phyloP scores from a whole-genome alignment of 2,329 filamentous ascomycete genomes.

The Cytospora chrysosperma region DNA sequence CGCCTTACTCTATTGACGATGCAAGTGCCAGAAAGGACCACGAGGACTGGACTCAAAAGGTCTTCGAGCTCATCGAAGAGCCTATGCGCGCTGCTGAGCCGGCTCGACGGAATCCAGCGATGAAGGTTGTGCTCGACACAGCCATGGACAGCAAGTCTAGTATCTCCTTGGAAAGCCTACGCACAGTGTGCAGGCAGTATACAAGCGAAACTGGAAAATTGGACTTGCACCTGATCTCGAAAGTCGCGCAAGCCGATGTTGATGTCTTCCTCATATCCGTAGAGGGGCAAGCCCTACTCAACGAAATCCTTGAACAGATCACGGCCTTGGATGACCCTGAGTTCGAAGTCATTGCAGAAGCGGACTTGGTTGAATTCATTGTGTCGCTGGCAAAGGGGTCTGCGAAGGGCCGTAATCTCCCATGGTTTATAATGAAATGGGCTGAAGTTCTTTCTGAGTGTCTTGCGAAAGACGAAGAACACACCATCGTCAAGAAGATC shows the following conservation, averaged over 20 bases:
- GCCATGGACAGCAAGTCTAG: constrained; percentile 32
- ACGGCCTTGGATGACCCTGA: constrained; percentile 25
- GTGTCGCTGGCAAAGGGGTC: constrained; percentile 45
- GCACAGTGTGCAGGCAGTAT: constrained; percentile 43
- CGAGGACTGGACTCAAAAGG: constrained; percentile 41
- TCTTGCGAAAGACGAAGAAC: constrained; percentile 28
- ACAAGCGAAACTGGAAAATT: constrained; percentile 36
- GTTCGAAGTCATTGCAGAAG: constrained; percentile 9
- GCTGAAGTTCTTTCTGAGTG: constrained; percentile 41
- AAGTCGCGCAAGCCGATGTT: constrained; percentile 44
- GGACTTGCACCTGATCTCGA: constrained; percentile 45
- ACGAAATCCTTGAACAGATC: constrained; percentile 40
- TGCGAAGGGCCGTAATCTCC: constrained; percentile 43
- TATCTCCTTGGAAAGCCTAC: constrained; percentile 42
- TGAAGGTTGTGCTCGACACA: constrained; percentile 35
- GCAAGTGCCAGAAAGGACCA: constrained; percentile 40
- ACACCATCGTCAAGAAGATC: constrained; percentile 17
- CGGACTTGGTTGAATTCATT: constrained; percentile 36
- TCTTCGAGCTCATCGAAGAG: constrained; percentile 35
- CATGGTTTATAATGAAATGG: constrained; percentile 49
- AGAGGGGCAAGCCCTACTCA: constrained; percentile 41
- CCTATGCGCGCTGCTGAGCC: constrained; percentile 28
- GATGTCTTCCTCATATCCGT: constrained; percentile 44
- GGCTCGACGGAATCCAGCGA: constrained; percentile 27
- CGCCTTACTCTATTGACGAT: constrained; percentile 34